phyloP scores from a whole-genome alignment of 306 rosid genomes.

The Lathyrus tuberosus region DNA sequence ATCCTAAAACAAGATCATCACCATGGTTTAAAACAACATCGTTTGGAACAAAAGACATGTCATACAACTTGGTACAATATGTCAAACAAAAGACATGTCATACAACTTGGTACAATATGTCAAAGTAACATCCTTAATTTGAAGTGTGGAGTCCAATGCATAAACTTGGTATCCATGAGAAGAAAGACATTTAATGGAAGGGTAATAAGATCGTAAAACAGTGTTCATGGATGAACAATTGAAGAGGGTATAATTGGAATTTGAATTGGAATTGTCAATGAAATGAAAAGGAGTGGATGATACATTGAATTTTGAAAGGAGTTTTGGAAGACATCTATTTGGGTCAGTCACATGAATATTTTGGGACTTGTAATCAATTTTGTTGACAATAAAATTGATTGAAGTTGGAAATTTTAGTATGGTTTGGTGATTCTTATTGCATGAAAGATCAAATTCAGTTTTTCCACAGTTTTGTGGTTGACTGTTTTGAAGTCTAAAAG shows the following conservation, averaged over 20 bases:
- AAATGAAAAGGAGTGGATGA: constrained; percentile 21
- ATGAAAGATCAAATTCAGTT: constrained; percentile 15
- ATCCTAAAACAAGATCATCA: constrained; percentile 25
- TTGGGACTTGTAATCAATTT: constrained; percentile 29
- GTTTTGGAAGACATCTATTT: constrained; percentile 24
- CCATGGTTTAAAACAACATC: background rate
- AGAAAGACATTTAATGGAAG: constrained; percentile 24
- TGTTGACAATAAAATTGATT: background rate
- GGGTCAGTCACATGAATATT: constrained; percentile 6
- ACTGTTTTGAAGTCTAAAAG: background rate
- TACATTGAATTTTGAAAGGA: background rate
- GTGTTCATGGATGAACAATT: constrained; percentile 37
- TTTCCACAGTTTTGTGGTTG: constrained; percentile 10
- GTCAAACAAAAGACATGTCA: constrained; percentile 18
- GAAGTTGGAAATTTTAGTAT: constrained; percentile 13
- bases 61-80: constrained; percentile 19
- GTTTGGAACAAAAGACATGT: background rate
- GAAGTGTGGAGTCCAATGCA: constrained; percentile 5
- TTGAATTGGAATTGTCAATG: background rate
- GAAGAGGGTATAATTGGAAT: constrained; percentile 22
- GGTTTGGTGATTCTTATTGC: constrained; percentile 16
- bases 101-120: constrained; percentile 23
- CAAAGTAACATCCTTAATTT: constrained; percentile 25
- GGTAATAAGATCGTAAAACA: constrained; percentile 15
- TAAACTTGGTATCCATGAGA: constrained; percentile 15